These are phyloP conservation scores for Anthostomella pinea DNA, from an alignment of 2,329 filamentous ascomycete species.

Conservation along the genomic window DNA sequence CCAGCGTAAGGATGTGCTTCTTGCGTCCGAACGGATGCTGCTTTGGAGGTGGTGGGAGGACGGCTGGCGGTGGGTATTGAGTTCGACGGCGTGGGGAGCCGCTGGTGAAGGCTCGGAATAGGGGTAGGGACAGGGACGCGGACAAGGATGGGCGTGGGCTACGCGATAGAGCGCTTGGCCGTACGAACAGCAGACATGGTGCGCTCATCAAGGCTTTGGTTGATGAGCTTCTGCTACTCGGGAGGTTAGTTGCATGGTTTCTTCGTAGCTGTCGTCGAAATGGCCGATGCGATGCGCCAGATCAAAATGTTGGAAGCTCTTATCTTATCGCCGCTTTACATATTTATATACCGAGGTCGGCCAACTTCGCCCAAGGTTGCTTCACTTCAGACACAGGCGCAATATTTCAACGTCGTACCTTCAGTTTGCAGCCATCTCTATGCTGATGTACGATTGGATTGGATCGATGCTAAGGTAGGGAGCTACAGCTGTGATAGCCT, in stretches of 20 bases:
- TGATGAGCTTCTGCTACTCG: neutral
- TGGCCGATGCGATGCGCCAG: neutral
- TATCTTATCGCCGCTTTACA: slow-evolving; percentile 2
- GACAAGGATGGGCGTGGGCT: neutral
- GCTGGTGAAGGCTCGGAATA: neutral
- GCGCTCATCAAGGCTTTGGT: slow-evolving; percentile 2
- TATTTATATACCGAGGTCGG: neutral
- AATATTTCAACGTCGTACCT: too few relatives aligned
- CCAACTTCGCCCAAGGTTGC: too few relatives aligned
- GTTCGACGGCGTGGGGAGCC: neutral
- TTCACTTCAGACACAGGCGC: too few relatives aligned
- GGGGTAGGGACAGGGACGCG: neutral
- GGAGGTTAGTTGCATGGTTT: neutral
- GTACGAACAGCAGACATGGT: neutral
- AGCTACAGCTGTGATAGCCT: too few relatives aligned
- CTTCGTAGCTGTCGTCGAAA: neutral
- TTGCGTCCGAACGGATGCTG: neutral
- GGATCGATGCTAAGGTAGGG: too few relatives aligned
- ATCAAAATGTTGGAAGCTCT: slow-evolving; percentile 4
- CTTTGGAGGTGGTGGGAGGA: too few relatives aligned
- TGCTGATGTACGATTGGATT: too few relatives aligned
- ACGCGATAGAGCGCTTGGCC: slow-evolving; percentile 1
- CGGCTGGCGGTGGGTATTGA: neutral
- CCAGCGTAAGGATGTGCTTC: slow-evolving; percentile 53
- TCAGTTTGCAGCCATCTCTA: too few relatives aligned